These are phyloP conservation scores for Mariannaea sp. DNA, from an alignment of 2,329 filamentous ascomycete genomes.

Conservation along the genomic window DNA sequence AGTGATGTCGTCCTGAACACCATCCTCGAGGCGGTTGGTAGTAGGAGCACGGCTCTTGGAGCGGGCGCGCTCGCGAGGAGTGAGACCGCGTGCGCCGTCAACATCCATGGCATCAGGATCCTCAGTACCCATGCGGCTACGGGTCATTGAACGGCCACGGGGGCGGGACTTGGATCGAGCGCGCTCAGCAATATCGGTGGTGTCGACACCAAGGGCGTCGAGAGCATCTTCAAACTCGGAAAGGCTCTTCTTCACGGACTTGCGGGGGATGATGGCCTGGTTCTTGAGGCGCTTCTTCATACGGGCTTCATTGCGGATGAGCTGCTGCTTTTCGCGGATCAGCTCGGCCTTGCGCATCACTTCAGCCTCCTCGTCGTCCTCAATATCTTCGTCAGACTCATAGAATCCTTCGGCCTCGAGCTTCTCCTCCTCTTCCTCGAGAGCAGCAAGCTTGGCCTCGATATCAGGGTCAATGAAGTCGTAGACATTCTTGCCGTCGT, in stretches of 20 bases:
- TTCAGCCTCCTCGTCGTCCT: conserved; percentile 87
- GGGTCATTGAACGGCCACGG: conserved; percentile 72
- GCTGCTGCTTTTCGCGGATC: conserved; percentile 90
- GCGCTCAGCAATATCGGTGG: conserved; percentile 72
- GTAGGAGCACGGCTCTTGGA: conserved; percentile 71
- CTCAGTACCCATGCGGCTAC: conserved; percentile 65
- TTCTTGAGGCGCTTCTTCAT: conserved; percentile 99
- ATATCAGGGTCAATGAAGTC: conserved; percentile 98
- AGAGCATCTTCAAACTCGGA: conserved; percentile 87
- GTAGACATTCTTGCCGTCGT: conserved; percentile 95
- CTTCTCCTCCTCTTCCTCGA: conserved; percentile 95
- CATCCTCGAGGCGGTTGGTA: conserved; percentile 74
- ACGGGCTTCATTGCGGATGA: conserved; percentile 92
- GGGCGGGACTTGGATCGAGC: conserved; percentile 67
- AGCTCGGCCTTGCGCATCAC: conserved; percentile 89
- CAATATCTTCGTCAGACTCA: conserved; percentile 79
- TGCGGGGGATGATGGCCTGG: conserved; percentile 87
- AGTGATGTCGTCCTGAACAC: conserved; percentile 69
- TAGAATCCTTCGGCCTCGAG: conserved; percentile 93
- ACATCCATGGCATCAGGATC: conserved; percentile 79
- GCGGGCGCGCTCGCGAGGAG: conserved; percentile 63
- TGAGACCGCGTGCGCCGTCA: conserved; percentile 51
- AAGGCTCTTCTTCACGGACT: conserved; percentile 77
- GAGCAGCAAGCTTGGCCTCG: conserved; percentile 84
- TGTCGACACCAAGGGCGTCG: conserved; percentile 84